Evolutionary conservation across 345 rosid species (phyloP).

Genomic region (Psidium friedrichsthalianum): DNA sequence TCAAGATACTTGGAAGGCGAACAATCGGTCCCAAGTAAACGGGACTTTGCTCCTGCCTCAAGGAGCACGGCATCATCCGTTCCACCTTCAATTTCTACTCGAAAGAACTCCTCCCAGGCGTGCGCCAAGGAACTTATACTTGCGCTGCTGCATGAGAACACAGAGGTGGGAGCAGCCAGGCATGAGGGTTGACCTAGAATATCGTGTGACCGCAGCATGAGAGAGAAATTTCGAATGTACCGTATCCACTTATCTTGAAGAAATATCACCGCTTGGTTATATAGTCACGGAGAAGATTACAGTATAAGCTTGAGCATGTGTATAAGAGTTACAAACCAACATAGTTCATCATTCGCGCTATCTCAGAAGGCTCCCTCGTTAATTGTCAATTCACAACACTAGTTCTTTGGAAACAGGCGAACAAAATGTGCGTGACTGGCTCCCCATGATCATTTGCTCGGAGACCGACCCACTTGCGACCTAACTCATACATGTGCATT

Average conservation of each 20-base stretch:
- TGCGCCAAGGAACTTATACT: no score
- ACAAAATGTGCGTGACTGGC: not conserved
- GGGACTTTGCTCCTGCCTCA: not conserved
- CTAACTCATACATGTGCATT: not conserved
- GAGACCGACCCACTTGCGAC: not conserved
- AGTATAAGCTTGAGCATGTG: not conserved
- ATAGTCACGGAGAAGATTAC: not conserved
- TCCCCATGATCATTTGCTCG: not conserved
- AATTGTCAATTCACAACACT: not conserved
- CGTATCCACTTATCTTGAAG: not conserved
- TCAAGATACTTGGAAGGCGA: not conserved
- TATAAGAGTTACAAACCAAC: not conserved
- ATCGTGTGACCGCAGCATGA: not conserved
- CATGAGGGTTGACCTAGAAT: not conserved
- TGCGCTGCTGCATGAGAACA: not conserved
- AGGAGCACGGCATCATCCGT: not conserved
- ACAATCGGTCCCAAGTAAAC: not conserved
- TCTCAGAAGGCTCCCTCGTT: not conserved
- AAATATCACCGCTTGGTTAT: not conserved
- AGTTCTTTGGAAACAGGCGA: not conserved
- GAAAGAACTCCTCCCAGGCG: no score
- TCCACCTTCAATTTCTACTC: not conserved
- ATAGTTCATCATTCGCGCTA: not conserved
- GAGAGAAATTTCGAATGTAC: not conserved
- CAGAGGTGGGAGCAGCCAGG: not conserved